Conservation (phyloP, 1,139 yeast genomes). For the Magnusiomyces suaveolens region DNA sequence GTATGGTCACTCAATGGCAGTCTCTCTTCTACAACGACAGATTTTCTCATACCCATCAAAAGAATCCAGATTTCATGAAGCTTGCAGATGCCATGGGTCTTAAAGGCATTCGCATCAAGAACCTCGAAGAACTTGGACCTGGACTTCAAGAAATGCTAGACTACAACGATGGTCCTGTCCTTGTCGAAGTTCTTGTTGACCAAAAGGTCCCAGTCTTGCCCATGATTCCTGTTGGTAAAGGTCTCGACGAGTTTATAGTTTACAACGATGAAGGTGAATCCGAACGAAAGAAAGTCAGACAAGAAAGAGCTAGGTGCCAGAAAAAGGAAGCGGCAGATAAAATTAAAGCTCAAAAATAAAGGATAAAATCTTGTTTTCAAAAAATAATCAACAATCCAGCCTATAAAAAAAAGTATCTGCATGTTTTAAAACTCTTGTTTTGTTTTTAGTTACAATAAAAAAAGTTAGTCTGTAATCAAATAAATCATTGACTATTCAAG, state of each 20-base stretch:
- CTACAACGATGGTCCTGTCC: constrained; percentile 67
- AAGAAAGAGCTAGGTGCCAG: constrained; percentile 12
- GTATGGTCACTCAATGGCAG: constrained; percentile 99
- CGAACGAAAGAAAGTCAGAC: constrained; percentile 56
- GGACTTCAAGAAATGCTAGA: constrained; percentile 68
- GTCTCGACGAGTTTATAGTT: constrained; percentile 79
- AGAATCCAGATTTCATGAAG: constrained; percentile 86
- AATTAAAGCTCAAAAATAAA: not conserved
- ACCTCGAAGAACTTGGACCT: constrained; percentile 53
- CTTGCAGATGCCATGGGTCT: constrained; percentile 91
- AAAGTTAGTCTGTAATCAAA: too few species aligned
- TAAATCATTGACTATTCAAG: too few species aligned
- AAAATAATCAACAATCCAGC: too few species aligned
- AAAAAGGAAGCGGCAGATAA: constrained; percentile 7
- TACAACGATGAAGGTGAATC: constrained; percentile 75
- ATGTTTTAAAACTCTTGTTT: too few species aligned
- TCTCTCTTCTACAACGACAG: constrained; percentile 92
- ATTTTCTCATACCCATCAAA: constrained; percentile 92
- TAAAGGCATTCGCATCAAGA: constrained; percentile 64
- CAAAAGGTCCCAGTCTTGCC: constrained; percentile 97
- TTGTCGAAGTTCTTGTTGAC: constrained; percentile 84
- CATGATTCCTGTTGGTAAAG: constrained; percentile 96
- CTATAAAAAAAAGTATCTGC: too few species aligned
- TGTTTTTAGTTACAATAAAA: too few species aligned
- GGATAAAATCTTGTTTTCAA: too few species aligned